Base-by-base conservation (phyloP, 1,284 basidiomycete species). In the Apiotrichum brassicae region DNA sequence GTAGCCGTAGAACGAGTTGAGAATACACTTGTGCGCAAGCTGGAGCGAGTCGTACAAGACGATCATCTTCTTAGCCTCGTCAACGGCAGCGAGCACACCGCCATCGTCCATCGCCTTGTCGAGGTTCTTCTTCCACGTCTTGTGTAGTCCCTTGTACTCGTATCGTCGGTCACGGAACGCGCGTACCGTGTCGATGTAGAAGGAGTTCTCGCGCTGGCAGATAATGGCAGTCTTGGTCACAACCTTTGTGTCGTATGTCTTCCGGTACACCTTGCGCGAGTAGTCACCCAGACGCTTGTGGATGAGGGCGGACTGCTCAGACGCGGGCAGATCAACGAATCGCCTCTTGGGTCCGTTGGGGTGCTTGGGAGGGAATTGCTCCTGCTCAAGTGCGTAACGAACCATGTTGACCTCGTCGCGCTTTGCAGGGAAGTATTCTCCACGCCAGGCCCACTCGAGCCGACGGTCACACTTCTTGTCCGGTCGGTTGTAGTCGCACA, bases 351-450 rank as follows among this genome's bases (percentile, higher is more conserved):
- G 83, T 1, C 79, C 82, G 26, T 82, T 83, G 1, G 87, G 80
- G 39, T 78, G 81, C 70, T 84, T 87, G 1, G 88, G 78, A 7
- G 95, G 93, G 71, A 99, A 97, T 0, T 78, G 76, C 74, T 98
- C 95, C 68, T 94, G 91, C 65, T 95, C 91, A 30, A 99, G 77
- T 1, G 95, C 95, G 62, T 97, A 90, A 61, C 86, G 85, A 67
- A 99, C 94, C 95, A 99, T 99, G 76, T 98, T 98, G 74, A 86
- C 94, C 70, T 99, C 95, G 76, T 98, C 94, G 19, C 94, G 79
- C 63, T 94, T 90, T 0, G 95, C 93, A 7, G 95, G 95, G 76
- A 98, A 98, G 72, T 87, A 99, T 65, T 98, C 95, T 51, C 95
- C 95, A 69, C 95, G 80, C 95, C 95, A 99, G 0, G 95, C 93